Evolutionary conservation across 73 alveolate genomes (phyloP).

Genomic region (Stentor coeruleus): DNA sequence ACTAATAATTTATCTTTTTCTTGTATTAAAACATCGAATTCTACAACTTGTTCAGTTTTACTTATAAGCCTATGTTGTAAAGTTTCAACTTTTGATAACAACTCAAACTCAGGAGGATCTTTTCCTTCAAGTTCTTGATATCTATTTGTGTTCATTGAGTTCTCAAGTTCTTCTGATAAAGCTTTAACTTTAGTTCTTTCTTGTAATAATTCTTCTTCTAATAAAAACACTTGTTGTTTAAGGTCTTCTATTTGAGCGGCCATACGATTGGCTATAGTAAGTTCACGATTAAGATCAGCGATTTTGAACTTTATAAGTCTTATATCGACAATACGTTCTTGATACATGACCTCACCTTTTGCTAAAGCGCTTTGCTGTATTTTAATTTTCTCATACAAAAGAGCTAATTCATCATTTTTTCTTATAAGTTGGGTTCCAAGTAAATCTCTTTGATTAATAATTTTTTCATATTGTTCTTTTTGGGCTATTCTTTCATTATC

Average conservation of each 20-base stretch:
- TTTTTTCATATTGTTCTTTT: constrained; percentile 52
- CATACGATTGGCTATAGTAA: constrained; percentile 16
- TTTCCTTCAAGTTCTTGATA: constrained; percentile 93
- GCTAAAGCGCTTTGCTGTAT: constrained; percentile 80
- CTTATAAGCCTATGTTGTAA: constrained; percentile 82
- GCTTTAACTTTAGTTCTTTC: constrained; percentile 97
- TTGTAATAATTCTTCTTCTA: constrained; percentile 31
- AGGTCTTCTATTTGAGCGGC: constrained; percentile 40
- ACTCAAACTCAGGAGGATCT: constrained; percentile 92
- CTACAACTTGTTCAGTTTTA: constrained; percentile 93
- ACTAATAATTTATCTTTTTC: constrained; percentile 83
- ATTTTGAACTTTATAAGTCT: constrained; percentile 67
- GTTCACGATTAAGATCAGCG: constrained; percentile 71
- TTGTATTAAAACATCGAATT: constrained; percentile 86
- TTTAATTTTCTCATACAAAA: constrained; percentile 95
- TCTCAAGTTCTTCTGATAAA: constrained; percentile 91
- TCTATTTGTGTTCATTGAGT: constrained; percentile 81
- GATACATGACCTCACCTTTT: constrained; percentile 69
- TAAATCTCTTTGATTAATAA: constrained; percentile 64
- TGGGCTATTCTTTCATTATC: constrained; percentile 55
- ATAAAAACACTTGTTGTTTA: constrained; percentile 34
- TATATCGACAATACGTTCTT: constrained; percentile 67
- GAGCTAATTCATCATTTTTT: constrained; percentile 98
- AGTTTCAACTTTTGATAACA: constrained; percentile 81
- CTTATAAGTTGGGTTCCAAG: constrained; percentile 93